Evolutionary conservation across 768 basidiomycete genomes (phyloP), one percentile per base, ranked within the genome.

Genomic region (Naganishia vaughanmartiniae): DNA sequence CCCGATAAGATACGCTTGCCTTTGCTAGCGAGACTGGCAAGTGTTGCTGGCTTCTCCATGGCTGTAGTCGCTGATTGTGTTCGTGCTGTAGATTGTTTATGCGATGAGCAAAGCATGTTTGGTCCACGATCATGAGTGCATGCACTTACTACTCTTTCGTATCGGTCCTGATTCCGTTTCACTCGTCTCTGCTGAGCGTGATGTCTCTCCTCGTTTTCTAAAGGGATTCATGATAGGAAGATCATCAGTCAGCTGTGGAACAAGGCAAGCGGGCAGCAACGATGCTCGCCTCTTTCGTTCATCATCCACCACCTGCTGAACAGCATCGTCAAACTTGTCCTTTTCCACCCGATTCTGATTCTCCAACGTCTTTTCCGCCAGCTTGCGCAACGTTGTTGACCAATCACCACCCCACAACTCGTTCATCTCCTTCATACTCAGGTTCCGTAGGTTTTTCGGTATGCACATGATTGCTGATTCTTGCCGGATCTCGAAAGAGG

Each of bases 401-500:
- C 77, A 80, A 45, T 74, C 73, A 1, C 76, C 79, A 2, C 74
- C 78, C 81, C 81, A 82, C 33, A 76, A 68, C 15, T 58, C 66
- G 19, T 76, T 73, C 45, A 82, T 73, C 31, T 81, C 79, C 14
- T 70, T 73, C 53, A 82, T 71, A 10, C 73, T 81, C 75, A 80
- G 73, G 6, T 58, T 69, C 4, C 77, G 70, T 4, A 81, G 51
- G 46, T 79, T 76, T 39, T 74, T 69, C 2, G 81, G 81, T 65
- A 82, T 79, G n/a, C 72, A 65, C 31, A 77, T 42, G 57, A 82
- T 76, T 68, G 80, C 81, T 14, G 78, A 76, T 55, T 76, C 77
- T 72, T 80, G 77, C 10, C 81, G 77, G 19, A 77, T 69, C 17
- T 69, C 26, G 67, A 82, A 81, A 14, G 80, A 77, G 9, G 69